A percentile compares a stretch with the other conserved stretches of the same genome.
Evolutionary conservation across 2,329 filamentous ascomycete genomes (phyloP).

Genomic region (Claviceps monticola): DNA sequence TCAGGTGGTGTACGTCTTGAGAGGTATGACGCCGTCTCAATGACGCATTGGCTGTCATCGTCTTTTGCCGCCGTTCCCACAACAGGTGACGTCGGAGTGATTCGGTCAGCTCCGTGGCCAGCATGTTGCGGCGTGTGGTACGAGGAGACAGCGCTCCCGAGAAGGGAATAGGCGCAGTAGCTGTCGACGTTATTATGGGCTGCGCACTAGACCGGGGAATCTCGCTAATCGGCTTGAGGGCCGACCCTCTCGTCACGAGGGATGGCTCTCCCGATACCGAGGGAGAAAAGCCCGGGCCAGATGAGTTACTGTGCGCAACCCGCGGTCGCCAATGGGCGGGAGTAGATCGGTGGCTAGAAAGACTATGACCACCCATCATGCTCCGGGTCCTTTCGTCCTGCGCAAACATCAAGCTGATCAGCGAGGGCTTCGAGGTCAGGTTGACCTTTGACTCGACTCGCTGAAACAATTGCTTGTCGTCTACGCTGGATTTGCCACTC

Average conservation of each 20-base stretch:
- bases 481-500: conserved; percentile 69
- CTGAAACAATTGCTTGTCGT: conserved; percentile 66
- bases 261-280: conserved; percentile 49
- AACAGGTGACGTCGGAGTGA: conserved; percentile 82
- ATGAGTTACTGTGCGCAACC: conserved; percentile 27
- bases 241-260: conserved; percentile 48
- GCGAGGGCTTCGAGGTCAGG: conserved; percentile 70
- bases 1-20: conserved; percentile 78
- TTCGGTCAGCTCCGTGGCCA: conserved; percentile 86
- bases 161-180: conserved; percentile 47
- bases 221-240: conserved; percentile 43
- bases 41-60: conserved; percentile 73
- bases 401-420: conserved; percentile 77
- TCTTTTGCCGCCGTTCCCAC: conserved; percentile 92
- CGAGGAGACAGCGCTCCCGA: conserved; percentile 75
- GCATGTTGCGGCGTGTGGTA: conserved; percentile 88
- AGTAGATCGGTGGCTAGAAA: conserved; percentile 47
- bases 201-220: conserved; percentile 55
- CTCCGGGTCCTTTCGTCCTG: conserved; percentile 58
- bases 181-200: conserved; percentile 63
- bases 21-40: conserved; percentile 84
- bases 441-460: conserved; percentile 81
- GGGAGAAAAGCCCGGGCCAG: conserved; percentile 33
- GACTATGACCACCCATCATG: conserved; percentile 41
- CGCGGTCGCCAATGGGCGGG: conserved; percentile 54